Base-by-base conservation (phyloP, 2,329 filamentous ascomycete genomes). In the Aspergillus piperis region DNA sequence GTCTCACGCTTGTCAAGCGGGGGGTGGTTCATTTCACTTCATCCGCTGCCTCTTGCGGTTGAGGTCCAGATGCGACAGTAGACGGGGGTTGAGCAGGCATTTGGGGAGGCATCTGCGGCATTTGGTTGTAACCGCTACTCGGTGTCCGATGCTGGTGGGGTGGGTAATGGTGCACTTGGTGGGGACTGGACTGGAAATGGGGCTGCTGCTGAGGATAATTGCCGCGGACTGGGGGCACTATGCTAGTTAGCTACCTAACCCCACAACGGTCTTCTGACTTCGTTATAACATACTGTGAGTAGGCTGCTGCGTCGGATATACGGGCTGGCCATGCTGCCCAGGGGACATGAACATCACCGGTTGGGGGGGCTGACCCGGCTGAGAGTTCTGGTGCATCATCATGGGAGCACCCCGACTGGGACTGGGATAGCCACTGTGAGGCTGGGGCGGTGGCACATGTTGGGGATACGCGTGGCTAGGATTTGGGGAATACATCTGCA, bases 311-410 rank as follows among this genome's bases (percentile, higher is more conserved):
- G 86, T 85, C 61, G 83, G 81, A 75, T 89, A 92, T 56, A 87
- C 86, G 39, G 90, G 89, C 72, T 92, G 90, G 70, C 88, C 89
- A 71, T 89, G 91, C 71, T 89, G 89, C 56, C 83, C 88, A 47
- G 89, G 89, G 69, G 88, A 90, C 88, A 93, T 91, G 64, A 81
- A 84, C 85, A 90, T 81, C 85, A 93, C 78, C 82, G 86, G 70
- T 80, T 87, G 81, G 51, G 82, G 81, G 59, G 82, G 82, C 73
- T 96, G 92, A 42, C 93, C 92, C 75, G 96, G 93, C 71, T 97
- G 94, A 27, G 93, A 97, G 58, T 91, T 91, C 78, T 96, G 92
- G 66, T 93, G 93, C 70, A 89, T 90, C 94, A 98, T 98, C 88
- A 96, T 92, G 2, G 91, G 89, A 11, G 95, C 91, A 19, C 88